Percentiles rank a stretch among this genome's conserved stretches.
Conservation (phyloP, 2,329 filamentous ascomycete species). For the Chaetomium globosum region DNA sequence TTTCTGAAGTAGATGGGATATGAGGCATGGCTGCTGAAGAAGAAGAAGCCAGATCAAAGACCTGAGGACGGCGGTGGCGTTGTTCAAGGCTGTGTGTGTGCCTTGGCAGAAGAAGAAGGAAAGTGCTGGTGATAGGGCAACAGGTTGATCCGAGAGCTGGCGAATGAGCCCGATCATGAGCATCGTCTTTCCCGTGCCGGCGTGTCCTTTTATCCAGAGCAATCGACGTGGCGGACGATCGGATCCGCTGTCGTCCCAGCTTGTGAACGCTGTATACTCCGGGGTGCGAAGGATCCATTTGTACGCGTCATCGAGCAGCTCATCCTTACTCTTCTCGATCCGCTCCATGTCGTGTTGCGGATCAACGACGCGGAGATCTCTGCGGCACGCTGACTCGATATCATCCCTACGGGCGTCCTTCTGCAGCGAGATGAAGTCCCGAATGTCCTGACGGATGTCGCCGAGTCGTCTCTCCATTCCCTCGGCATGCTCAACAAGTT, state of each 20-base stretch:
- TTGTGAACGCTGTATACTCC: slow-evolving; percentile 30
- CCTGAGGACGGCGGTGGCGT: slow-evolving; percentile 25
- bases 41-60: slow-evolving; percentile 17
- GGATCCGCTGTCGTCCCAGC: slow-evolving; percentile 28
- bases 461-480: too few species aligned
- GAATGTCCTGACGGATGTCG: slow-evolving; percentile 1
- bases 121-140: slow-evolving; percentile 20
- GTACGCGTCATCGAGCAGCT: slow-evolving; percentile 29
- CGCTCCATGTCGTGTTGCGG: slow-evolving; percentile 30
- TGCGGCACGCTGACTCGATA: slow-evolving; percentile 24
- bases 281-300: slow-evolving; percentile 29
- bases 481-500: too few species aligned
- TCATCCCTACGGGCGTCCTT: slow-evolving; percentile 25
- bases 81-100: background rate
- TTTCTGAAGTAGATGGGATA: slow-evolving; percentile 32
- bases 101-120: background rate
- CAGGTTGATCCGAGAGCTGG: slow-evolving; percentile 25
- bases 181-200: slow-evolving; percentile 34
- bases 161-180: slow-evolving; percentile 33
- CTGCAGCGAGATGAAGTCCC: slow-evolving; percentile 24
- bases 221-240: slow-evolving; percentile 24
- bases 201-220: slow-evolving; percentile 33
- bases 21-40: slow-evolving; percentile 32
- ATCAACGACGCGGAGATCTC: slow-evolving; percentile 30
- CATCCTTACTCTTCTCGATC: slow-evolving; percentile 31